Evolutionary conservation across 345 rosid genomes (phyloP).

Genomic region (Sonneratia alba): DNA sequence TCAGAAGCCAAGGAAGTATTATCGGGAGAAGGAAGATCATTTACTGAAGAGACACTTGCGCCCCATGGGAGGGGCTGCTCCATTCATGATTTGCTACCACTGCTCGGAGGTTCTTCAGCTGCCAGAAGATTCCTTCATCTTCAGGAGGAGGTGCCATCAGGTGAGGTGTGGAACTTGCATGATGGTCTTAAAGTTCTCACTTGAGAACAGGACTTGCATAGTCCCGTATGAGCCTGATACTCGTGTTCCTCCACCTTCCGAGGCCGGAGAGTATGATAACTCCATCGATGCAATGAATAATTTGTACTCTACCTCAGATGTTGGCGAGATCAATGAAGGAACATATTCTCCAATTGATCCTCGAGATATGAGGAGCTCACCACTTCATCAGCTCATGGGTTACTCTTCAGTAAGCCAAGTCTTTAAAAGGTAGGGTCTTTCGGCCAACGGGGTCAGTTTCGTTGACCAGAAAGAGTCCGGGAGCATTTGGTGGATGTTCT

Average conservation of each 20-base stretch:
- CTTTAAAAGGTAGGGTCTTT: slow-evolving; percentile 21
- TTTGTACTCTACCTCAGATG: slow-evolving; percentile 13
- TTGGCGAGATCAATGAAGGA: slow-evolving; percentile 9
- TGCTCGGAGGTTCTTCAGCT: slow-evolving; percentile 53
- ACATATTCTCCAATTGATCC: slow-evolving; percentile 19
- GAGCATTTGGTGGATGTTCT: not conserved
- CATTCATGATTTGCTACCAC: slow-evolving; percentile 45
- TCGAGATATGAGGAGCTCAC: slow-evolving; percentile 34
- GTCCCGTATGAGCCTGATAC: slow-evolving; percentile 27
- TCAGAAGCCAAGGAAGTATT: slow-evolving; percentile 25
- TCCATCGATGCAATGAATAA: slow-evolving; percentile 12
- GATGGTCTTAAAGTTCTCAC: slow-evolving; percentile 53
- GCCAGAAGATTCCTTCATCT: slow-evolving; percentile 72
- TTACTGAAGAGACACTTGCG: slow-evolving; percentile 50
- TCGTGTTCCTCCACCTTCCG: slow-evolving; percentile 26
- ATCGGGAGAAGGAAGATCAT: slow-evolving; percentile 31
- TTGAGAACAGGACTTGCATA: slow-evolving; percentile 41
- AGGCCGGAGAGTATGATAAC: slow-evolving; percentile 18
- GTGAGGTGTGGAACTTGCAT: slow-evolving; percentile 72
- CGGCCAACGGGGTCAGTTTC: slow-evolving; percentile 5
- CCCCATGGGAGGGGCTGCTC: slow-evolving; percentile 79
- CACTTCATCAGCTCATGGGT: slow-evolving; percentile 81
- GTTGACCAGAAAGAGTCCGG: not conserved
- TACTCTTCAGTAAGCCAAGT: slow-evolving; percentile 60
- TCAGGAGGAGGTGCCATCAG: slow-evolving; percentile 46